Percentiles rank a stretch among this genome's conserved stretches.
Evolutionary conservation across 164 flowering plant genomes (phyloP).

Genomic region (Liriodendron chinense): DNA sequence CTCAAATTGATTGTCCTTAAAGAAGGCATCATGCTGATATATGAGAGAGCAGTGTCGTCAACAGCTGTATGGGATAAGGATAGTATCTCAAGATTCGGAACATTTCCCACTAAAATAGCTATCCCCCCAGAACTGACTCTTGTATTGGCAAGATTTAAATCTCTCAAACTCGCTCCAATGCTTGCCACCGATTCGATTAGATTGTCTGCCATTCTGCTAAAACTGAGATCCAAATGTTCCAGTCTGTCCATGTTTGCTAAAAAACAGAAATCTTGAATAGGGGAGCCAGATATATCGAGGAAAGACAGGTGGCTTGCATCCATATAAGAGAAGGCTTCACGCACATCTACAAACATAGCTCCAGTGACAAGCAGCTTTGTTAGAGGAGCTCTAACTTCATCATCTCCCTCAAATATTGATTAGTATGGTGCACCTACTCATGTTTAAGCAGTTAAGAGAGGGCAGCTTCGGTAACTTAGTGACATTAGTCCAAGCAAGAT

Average conservation of each 20-base stretch:
- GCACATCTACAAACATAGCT: conserved; percentile 39
- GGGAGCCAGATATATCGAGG: conserved; percentile 60
- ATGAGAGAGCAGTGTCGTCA: conserved; percentile 58
- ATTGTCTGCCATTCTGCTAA: conserved; percentile 45
- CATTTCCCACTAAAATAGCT: conserved; percentile 56
- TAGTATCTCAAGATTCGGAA: conserved; percentile 63
- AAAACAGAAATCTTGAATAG: conserved; percentile 46
- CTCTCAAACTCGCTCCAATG: conserved; percentile 57
- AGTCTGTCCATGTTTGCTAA: conserved; percentile 45
- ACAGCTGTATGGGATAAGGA: conserved; percentile 53
- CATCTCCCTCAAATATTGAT: conserved; percentile 38
- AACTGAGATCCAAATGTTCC: conserved; percentile 73
- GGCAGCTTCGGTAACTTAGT: conserved; percentile 55
- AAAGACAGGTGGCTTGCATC: conserved; percentile 35
- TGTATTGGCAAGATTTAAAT: conserved; percentile 63
- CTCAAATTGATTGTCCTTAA: conserved; percentile 58
- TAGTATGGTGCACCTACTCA: conserved; percentile 76
- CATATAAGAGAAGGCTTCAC: conserved; percentile 38
- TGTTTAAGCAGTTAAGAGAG: conserved; percentile 58
- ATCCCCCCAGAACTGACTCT: conserved; percentile 61
- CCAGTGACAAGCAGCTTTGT: conserved; percentile 53
- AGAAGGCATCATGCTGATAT: conserved; percentile 59
- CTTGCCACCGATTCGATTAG: conserved; percentile 43
- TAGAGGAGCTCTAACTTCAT: conserved; percentile 39
- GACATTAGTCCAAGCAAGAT: conserved; percentile 88